These are phyloP conservation scores for Cryphonectria carpinicola DNA, from an alignment of 2,329 filamentous ascomycete genomes.

Conservation along the genomic window DNA sequence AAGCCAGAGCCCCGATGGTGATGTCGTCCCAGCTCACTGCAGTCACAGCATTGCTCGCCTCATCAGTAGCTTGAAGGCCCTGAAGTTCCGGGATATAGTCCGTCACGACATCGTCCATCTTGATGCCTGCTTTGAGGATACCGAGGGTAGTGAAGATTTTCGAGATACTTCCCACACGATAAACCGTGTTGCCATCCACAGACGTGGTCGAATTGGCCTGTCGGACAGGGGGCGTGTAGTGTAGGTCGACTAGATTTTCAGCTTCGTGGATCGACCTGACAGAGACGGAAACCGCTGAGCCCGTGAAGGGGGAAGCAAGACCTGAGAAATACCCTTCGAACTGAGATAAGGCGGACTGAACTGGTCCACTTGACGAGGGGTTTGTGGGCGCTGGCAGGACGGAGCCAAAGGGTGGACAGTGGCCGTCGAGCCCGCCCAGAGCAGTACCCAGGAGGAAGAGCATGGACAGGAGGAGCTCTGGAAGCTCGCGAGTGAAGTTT, in stretches of 20 bases:
- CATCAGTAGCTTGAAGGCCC: conserved; percentile 31
- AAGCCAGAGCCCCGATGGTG: conserved; percentile 49
- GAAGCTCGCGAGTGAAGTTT: not conserved
- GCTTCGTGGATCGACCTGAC: conserved; percentile 48
- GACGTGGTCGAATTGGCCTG: conserved; percentile 35
- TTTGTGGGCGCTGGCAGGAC: conserved; percentile 44
- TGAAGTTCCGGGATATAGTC: conserved; percentile 48
- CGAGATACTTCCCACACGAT: conserved; percentile 44
- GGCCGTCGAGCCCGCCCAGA: conserved; percentile 35
- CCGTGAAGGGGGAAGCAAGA: conserved; percentile 35
- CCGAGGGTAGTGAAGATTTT: conserved; percentile 41
- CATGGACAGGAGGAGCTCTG: not conserved
- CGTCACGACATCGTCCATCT: conserved; percentile 48
- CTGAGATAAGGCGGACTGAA: conserved; percentile 35
- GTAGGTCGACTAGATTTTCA: conserved; percentile 42
- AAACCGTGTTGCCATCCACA: conserved; percentile 41
- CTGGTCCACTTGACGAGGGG: conserved; percentile 38
- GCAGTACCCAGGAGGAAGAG: conserved; percentile 7
- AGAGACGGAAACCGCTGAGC: conserved; percentile 43
- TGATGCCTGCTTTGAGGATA: conserved; percentile 37
- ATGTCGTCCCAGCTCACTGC: conserved; percentile 51
- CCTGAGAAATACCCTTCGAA: conserved; percentile 36
- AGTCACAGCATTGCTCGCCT: conserved; percentile 36
- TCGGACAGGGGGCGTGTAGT: conserved; percentile 43
- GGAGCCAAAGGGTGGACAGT: conserved; percentile 48